These are phyloP conservation scores for Aureobasidium mangrovei DNA, from an alignment of 2,329 filamentous ascomycete genomes.

Conservation along the genomic window DNA sequence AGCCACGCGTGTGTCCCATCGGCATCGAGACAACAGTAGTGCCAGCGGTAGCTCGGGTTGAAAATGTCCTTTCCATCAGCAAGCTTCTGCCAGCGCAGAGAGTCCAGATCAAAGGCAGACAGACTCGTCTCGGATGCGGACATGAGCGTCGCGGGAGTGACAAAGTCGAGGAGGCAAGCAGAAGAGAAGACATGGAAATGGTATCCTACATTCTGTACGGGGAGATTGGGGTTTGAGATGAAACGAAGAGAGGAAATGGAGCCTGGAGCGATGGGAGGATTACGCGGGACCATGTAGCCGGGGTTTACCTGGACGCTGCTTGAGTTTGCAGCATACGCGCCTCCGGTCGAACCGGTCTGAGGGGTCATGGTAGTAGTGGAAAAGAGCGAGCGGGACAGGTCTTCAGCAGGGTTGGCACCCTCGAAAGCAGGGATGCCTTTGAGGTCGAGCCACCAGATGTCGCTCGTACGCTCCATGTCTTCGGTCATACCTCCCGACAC, in stretches of 20 bases:
- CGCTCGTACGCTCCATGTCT: conserved; percentile 93
- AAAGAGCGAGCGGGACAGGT: conserved; percentile 21
- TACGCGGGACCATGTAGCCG: conserved; percentile 34
- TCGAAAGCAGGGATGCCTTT: conserved; percentile 77
- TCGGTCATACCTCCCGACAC: conserved; percentile 91
- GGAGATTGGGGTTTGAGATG: conserved; percentile 74
- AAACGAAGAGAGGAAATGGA: conserved; percentile 87
- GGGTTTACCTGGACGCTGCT: conserved; percentile 50
- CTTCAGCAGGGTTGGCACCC: conserved; percentile 22
- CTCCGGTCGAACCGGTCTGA: conserved; percentile 31
- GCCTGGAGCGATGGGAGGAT: conserved; percentile 59
- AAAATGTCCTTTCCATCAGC: conserved; percentile 94
- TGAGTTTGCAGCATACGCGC: conserved; percentile 63
- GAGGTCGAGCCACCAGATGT: conserved; percentile 95
- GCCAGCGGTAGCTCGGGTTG: conserved; percentile 86
- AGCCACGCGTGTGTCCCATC: conserved; percentile 96
- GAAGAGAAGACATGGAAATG: conserved; percentile 96
- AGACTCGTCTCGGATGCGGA: conserved; percentile 81
- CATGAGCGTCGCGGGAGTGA: conserved; percentile 83
- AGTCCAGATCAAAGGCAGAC: conserved; percentile 77
- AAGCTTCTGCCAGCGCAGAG: conserved; percentile 86
- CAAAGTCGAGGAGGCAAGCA: conserved; percentile 84
- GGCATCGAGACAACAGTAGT: conserved; percentile 93
- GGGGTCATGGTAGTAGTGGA: conserved; percentile 24
- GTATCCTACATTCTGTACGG: conserved; percentile 79